Conservation (phyloP, 139 green algal species). For the Chlamydomonas asymmetrica region DNA sequence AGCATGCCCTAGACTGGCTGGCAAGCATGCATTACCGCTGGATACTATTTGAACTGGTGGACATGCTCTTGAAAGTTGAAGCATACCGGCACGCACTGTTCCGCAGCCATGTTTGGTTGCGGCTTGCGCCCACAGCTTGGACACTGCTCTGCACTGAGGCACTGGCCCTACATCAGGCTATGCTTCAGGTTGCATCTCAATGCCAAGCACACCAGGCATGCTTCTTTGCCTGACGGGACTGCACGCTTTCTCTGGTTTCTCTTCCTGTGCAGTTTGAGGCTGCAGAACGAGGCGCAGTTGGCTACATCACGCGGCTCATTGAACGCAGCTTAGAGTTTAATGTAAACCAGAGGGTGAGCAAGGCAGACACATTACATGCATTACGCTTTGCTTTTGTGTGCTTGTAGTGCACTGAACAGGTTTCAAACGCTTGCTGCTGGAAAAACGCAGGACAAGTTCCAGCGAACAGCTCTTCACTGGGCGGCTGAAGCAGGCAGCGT, state of each 20-base stretch:
- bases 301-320: constrained; percentile 30
- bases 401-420: background rate
- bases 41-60: too few species aligned
- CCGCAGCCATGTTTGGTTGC: too few species aligned
- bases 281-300: constrained; percentile 29
- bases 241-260: background rate
- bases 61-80: too few species aligned
- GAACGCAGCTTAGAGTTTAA: constrained; percentile 42
- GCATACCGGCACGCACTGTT: too few species aligned
- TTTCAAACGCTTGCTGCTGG: background rate
- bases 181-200: too few species aligned
- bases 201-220: too few species aligned
- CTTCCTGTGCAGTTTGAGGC: constrained; percentile 25
- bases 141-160: too few species aligned
- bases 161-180: too few species aligned
- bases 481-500: constrained; percentile 45
- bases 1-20: too few species aligned
- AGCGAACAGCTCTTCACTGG: constrained; percentile 54
- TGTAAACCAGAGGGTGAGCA: constrained; percentile 32
- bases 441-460: constrained; percentile 35
- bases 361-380: background rate
- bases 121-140: too few species aligned
- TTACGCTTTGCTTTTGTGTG: background rate
- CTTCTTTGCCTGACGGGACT: background rate
- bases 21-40: too few species aligned